Base-by-base conservation (phyloP, 2,329 filamentous ascomycete genomes). In the Fulvia fulva region DNA sequence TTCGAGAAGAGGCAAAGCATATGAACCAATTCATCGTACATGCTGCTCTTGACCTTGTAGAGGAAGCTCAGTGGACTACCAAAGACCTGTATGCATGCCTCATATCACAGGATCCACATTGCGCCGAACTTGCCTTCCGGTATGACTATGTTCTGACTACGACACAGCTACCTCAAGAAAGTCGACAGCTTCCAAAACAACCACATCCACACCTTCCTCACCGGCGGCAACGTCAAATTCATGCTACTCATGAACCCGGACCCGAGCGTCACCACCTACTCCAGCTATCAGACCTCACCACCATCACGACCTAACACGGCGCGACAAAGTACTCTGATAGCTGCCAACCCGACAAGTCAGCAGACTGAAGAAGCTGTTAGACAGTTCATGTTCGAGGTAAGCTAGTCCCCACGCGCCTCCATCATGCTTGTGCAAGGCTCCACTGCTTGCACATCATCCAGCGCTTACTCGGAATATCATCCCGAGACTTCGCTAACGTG, bases 21-120 rank as follows among this genome's bases (percentile, higher is more conserved):
- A 88, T 97, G 81, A 97, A 97, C 78, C 94, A 97, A 75, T 97
- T 99, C 79, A 91, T 97, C 72, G 86, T 96, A 30, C 93, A 99
- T 78, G 92, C 90, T 67, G 90, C 90, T 65, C 80, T 99, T 57
- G 94, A 99, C 74, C 90, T 97, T 47, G 89, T 96, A 53, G 94
- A 99, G 77, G 94, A 99, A 76, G 86, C 93, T 28, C 94, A 97
- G 77, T 99, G 94, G 93, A 88, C 86, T 6, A 90, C 81, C 61
- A 89, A 89, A 4, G 87, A 90, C 67, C 88, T 96, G 91, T 95
- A 78, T 63, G 80, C 72, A 22, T 12, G 9, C 8, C 26, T 45
- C 11, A 14, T 28, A 8, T 45, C 16, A 26, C 28, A 43, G 32
- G n/a, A 22, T n/a, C 23, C 19, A 14, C 37, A 14, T 19, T 19